Base-by-base conservation (phyloP, 2,329 filamentous ascomycete species). In the Colletotrichum horii region DNA sequence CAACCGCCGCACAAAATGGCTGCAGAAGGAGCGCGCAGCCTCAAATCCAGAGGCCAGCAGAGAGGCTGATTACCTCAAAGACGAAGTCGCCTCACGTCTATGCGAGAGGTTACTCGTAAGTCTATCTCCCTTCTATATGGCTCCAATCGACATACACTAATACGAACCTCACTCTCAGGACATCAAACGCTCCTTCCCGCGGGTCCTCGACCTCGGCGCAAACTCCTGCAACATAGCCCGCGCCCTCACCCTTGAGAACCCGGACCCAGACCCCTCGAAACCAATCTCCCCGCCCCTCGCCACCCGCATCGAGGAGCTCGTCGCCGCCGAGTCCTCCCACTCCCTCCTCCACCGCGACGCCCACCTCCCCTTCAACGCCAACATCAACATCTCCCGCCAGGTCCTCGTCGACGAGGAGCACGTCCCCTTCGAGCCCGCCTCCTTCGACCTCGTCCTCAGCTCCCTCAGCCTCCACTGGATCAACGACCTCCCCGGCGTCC, bases 391-490 rank as follows among this genome's bases (percentile, higher is more conserved):
- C 77, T 92, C 90, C 5, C 92, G 96, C 22, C 89, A 95, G 55
- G 92, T 98, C 6, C 88, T 98, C n/a, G 85, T 90, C 1, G 91
- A 94, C 78, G 92, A 94, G 67, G 95, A 96, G 70, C 93, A 96
- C 83, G 87, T 98, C 0, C 95, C 95, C 0, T 98, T 93, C 83
- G 91, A 91, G 64, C 87, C 94, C 6, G 91, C 93, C 78, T 92
- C 93, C 5, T 98, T 98, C 83, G 96, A 98, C 83, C 92, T 98
- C 8, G 95, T 98, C 14, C 88, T 99, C 77, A 98, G 95, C 82
- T 98, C 94, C 71, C 87, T 98, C 75, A 96, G 94, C 74, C 88
- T 99, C 83, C 97, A 99, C 85, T 99, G 97, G 97, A 94, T 98
- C 88, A 99, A 99, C 83, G 95, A 99, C 83, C 91, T 99, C 7